Conservation (phyloP, 331 rosid species). For the Rosa hybrid region DNA sequence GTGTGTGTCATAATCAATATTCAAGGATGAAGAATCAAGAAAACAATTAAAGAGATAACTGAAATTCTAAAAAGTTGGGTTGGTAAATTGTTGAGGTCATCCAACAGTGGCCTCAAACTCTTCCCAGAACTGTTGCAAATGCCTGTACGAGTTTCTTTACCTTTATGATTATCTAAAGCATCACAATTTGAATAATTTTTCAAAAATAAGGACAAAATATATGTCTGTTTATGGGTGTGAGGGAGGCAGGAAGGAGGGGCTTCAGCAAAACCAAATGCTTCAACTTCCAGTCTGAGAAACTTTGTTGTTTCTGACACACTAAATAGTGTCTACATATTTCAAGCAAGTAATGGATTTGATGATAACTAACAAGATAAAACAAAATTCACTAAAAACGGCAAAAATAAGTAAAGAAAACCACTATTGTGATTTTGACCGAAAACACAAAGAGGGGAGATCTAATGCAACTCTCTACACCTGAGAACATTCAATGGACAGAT, state of each 20-base stretch:
- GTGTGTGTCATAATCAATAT: conserved; percentile 29
- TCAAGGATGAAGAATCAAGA: conserved; percentile 16
- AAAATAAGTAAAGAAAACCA: neutral
- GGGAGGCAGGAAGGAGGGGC: neutral
- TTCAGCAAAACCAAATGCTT: conserved; percentile 5
- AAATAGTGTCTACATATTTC: neutral
- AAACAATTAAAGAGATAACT: neutral
- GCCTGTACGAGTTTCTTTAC: neutral
- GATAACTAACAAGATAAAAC: neutral
- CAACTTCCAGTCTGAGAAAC: conserved; percentile 1
- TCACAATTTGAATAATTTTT: neutral
- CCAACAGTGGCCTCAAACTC: neutral
- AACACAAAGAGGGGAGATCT: neutral
- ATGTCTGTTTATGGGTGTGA: neutral
- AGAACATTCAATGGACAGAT: neutral
- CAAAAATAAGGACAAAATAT: neutral
- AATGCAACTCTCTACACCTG: neutral
- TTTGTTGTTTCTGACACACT: neutral
- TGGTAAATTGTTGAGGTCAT: neutral
- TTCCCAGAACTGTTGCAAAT: neutral
- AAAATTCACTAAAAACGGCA: neutral
- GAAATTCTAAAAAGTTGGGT: neutral
- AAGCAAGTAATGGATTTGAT: neutral
- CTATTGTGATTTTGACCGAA: neutral
- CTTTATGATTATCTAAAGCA: neutral